These are phyloP conservation scores for Albugo laibachii DNA, from an alignment of 352 stramenopile genomes.

Conservation along the genomic window DNA sequence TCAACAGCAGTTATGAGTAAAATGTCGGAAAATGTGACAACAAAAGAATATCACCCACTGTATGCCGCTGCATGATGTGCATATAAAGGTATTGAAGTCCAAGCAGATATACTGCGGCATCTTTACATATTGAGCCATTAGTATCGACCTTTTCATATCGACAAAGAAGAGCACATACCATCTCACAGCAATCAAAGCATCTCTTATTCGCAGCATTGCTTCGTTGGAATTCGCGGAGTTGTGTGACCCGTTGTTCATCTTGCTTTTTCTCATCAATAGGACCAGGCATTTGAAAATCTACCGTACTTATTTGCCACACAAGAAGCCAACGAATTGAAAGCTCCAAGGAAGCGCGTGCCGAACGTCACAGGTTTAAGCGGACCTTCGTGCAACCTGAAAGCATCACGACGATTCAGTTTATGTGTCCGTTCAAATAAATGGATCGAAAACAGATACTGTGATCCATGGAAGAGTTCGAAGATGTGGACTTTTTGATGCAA, in stretches of 20 bases:
- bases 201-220: slow-evolving; percentile 40
- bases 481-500: slow-evolving; percentile 64
- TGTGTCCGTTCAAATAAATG: too few relatives aligned
- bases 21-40: not conserved
- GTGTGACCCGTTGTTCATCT: slow-evolving; percentile 66
- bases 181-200: slow-evolving; percentile 84
- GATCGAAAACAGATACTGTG: not conserved
- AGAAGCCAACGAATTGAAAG: too few relatives aligned
- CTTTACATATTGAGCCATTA: slow-evolving; percentile 10
- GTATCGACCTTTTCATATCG: not conserved
- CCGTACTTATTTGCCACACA: too few relatives aligned
- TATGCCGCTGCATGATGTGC: slow-evolving; percentile 84
- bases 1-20: not conserved
- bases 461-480: slow-evolving; percentile 64
- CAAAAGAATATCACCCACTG: slow-evolving; percentile 30
- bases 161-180: slow-evolving; percentile 18
- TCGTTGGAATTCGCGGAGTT: slow-evolving; percentile 76
- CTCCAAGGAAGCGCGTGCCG: too few relatives aligned
- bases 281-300: not conserved
- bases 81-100: slow-evolving; percentile 90
- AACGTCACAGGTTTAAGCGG: too few relatives aligned
- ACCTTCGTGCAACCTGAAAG: too few relatives aligned
- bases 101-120: slow-evolving; percentile 84
- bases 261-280: slow-evolving; percentile 44
- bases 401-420: too few relatives aligned